Evolutionary conservation across 805 yeast species (phyloP).

Genomic region (Candida alai): DNA sequence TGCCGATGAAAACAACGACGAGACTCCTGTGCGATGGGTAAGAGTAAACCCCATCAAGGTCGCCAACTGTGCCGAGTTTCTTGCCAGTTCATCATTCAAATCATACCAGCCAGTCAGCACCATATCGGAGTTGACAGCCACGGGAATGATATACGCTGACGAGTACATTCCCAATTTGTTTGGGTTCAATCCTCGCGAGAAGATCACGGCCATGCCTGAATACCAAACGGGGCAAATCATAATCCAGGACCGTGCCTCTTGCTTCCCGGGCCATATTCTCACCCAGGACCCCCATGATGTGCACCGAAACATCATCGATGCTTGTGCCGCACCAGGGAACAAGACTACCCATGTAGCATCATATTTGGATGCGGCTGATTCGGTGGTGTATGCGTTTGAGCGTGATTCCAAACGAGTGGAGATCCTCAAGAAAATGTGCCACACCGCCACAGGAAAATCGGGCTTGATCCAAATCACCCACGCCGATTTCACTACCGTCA

Average conservation of each 20-base stretch:
- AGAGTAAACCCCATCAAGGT: constrained; percentile 65
- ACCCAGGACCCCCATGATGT: constrained; percentile 44
- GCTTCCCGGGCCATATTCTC: constrained; percentile 89
- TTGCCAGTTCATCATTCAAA: constrained; percentile 33
- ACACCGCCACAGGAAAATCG: constrained; percentile 50
- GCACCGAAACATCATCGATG: constrained; percentile 72
- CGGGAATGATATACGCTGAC: constrained; percentile 70
- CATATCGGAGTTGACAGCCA: constrained; percentile 28
- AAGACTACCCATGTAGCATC: constrained; percentile 93
- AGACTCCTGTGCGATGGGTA: constrained; percentile 79
- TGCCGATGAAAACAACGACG: constrained; percentile 35
- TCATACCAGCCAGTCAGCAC: constrained; percentile 44
- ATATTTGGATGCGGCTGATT: constrained; percentile 30
- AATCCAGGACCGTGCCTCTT: constrained; percentile 94
- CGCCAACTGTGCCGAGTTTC: constrained; percentile 33
- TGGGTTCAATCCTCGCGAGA: constrained; percentile 78
- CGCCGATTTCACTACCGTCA: constrained; percentile 63
- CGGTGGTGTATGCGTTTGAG: constrained; percentile 79
- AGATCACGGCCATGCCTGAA: constrained; percentile 60
- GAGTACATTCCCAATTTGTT: constrained; percentile 68
- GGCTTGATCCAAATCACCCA: constrained; percentile 46
- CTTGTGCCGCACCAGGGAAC: constrained; percentile 98
- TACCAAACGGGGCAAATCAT: constrained; percentile 77
- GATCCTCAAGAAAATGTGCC: constrained; percentile 71
- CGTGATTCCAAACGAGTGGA: constrained; percentile 71